These are phyloP conservation scores for Tricholoma sp. DNA, from an alignment of 768 basidiomycete genomes.

Conservation along the genomic window DNA sequence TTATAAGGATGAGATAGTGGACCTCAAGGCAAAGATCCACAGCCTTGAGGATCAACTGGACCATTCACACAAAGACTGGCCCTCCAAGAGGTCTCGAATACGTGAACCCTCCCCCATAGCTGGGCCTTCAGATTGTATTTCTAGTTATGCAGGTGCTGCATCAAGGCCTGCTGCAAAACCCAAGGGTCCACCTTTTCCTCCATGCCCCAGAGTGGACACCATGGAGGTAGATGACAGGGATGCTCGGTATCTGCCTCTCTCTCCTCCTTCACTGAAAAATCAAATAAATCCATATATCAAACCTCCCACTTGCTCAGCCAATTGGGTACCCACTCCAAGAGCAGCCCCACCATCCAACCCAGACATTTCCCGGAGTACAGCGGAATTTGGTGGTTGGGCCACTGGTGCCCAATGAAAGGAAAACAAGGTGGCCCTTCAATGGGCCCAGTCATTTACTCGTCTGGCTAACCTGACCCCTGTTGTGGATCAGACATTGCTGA, in stretches of 20 bases:
- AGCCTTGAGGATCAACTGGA: too few relatives aligned
- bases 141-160: not conserved
- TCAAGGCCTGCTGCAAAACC: not conserved
- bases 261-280: not conserved
- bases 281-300: not conserved
- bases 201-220: not conserved
- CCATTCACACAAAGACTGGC: not conserved
- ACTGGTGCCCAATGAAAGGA: not conserved
- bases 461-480: not conserved
- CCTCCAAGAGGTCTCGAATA: not conserved
- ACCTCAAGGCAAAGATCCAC: too few relatives aligned
- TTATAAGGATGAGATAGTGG: too few relatives aligned
- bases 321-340: too few relatives aligned
- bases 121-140: not conserved
- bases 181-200: not conserved
- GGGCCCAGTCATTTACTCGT: not conserved
- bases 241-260: not conserved
- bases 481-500: not conserved
- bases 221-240: not conserved
- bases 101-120: not conserved
- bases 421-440: too few relatives aligned
- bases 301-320: not conserved
- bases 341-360: too few relatives aligned
- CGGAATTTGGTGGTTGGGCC: too few relatives aligned
- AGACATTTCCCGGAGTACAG: too few relatives aligned